A percentile compares a stretch with the other conserved stretches of the same genome.
Evolutionary conservation across 306 rosid species (phyloP).

Genomic region (Coriaria nepalensis): DNA sequence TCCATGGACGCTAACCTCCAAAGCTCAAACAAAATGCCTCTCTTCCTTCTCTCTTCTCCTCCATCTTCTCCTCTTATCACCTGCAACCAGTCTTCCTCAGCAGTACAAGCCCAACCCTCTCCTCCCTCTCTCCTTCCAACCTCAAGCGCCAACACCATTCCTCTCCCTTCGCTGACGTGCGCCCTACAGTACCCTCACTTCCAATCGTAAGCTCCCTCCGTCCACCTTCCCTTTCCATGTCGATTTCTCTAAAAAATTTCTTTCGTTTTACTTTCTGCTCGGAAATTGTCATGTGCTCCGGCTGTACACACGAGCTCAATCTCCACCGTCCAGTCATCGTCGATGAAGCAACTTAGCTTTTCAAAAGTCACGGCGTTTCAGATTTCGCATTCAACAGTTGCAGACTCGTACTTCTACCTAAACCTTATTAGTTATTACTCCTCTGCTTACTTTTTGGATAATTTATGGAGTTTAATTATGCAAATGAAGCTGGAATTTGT

Average conservation of each 20-base stretch:
- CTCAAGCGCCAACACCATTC: slow-evolving; percentile 19
- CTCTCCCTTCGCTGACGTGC: slow-evolving; percentile 41
- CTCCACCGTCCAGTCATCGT: slow-evolving; percentile 72
- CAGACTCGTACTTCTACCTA: slow-evolving; percentile 34
- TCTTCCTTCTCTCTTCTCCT: slow-evolving; percentile 34
- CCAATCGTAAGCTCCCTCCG: slow-evolving; percentile 45
- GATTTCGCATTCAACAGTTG: slow-evolving; percentile 75
- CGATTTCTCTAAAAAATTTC: neutral
- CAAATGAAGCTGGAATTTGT: slow-evolving; percentile 3
- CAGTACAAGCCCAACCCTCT: slow-evolving; percentile 13
- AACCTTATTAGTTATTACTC: neutral
- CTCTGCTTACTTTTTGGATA: neutral
- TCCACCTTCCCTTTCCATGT: neutral
- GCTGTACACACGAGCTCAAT: slow-evolving; percentile 75
- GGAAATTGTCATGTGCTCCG: slow-evolving; percentile 57
- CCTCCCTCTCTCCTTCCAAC: slow-evolving; percentile 9
- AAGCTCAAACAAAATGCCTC: slow-evolving; percentile 20
- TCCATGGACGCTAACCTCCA: neutral
- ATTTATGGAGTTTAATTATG: neutral
- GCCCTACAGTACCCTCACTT: slow-evolving; percentile 79
- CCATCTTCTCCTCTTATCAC: slow-evolving; percentile 35
- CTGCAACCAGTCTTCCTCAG: slow-evolving; percentile 33
- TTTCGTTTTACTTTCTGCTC: neutral
- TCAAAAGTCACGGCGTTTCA: slow-evolving; percentile 41
- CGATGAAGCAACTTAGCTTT: slow-evolving; percentile 67